These are phyloP conservation scores for Sugiyamaella novakii DNA, from an alignment of 1,139 yeast genomes.

Conservation along the genomic window DNA sequence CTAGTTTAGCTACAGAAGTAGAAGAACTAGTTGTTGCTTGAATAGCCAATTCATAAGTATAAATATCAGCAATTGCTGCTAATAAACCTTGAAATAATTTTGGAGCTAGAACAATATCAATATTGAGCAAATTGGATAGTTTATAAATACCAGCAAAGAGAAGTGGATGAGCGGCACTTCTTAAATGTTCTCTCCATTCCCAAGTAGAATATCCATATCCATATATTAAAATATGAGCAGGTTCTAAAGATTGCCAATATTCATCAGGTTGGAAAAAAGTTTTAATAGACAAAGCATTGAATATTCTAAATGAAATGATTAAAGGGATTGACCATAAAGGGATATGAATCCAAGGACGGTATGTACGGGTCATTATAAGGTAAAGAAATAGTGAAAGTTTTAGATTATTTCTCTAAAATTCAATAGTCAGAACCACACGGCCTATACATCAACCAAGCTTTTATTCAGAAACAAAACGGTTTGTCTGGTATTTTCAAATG, in stretches of 20 bases:
- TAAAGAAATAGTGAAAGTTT: too few relatives aligned
- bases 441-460: too few relatives aligned
- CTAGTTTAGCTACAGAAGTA: constrained; percentile 38
- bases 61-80: constrained; percentile 73
- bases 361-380: not conserved
- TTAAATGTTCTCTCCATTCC: constrained; percentile 83
- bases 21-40: constrained; percentile 18
- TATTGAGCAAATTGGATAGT: constrained; percentile 30
- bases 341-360: constrained; percentile 6
- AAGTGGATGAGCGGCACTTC: constrained; percentile 82
- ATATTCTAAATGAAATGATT: constrained; percentile 48
- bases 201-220: constrained; percentile 88
- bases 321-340: constrained; percentile 6
- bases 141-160: constrained; percentile 55
- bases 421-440: too few relatives aligned
- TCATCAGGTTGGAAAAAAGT: constrained; percentile 98
- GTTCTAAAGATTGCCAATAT: constrained; percentile 89
- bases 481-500: too few relatives aligned
- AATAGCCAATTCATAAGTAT: constrained; percentile 53
- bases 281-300: constrained; percentile 62
- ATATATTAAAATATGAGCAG: constrained; percentile 75
- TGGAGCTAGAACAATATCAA: constrained; percentile 51
- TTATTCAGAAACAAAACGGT: too few relatives aligned
- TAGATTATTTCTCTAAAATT: too few relatives aligned
- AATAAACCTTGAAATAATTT: constrained; percentile 67